Conservation (phyloP, 2,329 filamentous ascomycete genomes). For the Paecilomyces niveus region DNA sequence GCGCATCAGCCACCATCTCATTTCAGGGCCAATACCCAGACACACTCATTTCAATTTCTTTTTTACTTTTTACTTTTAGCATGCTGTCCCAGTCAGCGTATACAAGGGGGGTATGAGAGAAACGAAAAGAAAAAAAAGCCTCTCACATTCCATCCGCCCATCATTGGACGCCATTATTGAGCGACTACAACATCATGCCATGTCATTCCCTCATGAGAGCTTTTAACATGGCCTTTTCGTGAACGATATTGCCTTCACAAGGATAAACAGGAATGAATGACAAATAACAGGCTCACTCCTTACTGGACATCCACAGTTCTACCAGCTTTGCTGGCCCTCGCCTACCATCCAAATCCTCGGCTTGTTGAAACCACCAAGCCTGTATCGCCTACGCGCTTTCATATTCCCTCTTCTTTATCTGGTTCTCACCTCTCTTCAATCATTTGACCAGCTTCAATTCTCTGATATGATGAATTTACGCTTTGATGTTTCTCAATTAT, state of each 20-base stretch:
- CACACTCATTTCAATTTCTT: background rate
- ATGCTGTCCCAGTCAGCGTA: background rate
- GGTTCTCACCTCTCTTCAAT: background rate
- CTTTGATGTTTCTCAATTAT: background rate
- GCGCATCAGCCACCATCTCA: background rate
- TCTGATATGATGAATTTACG: background rate
- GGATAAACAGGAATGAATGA: background rate
- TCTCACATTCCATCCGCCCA: background rate
- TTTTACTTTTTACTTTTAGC: background rate
- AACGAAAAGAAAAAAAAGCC: background rate
- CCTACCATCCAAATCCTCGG: background rate
- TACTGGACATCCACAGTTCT: background rate
- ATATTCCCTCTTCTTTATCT: background rate
- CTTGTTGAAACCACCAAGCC: background rate
- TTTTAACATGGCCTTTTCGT: background rate
- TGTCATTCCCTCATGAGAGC: background rate
- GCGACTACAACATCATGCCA: background rate
- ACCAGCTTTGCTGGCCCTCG: background rate
- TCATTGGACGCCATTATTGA: background rate
- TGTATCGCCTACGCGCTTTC: background rate
- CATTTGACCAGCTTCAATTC: background rate
- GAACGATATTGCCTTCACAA: background rate
- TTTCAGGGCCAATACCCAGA: background rate
- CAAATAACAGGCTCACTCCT: background rate
- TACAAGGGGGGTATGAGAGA: background rate